Conservation (phyloP, 2,329 filamentous ascomycete genomes). For the Epichloe sp. region DNA sequence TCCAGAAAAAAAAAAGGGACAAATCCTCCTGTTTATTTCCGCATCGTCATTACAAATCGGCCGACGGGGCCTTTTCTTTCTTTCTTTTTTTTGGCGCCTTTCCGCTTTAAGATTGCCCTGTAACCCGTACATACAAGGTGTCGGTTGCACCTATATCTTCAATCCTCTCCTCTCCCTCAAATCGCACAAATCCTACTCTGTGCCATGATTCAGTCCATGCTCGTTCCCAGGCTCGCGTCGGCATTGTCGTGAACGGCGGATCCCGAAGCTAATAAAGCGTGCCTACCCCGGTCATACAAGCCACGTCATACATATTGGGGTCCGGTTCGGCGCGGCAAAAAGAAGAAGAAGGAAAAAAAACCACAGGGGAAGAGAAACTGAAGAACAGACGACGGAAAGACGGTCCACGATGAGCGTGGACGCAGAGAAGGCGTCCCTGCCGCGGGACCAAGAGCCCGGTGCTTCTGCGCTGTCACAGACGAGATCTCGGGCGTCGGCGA, state of each 20-base stretch:
- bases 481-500: neutral
- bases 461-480: neutral
- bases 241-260: neutral
- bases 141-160: no score
- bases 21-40: no score
- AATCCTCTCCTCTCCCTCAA: no score
- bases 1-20: no score
- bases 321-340: no score
- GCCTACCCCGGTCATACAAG: neutral
- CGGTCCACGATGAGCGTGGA: neutral
- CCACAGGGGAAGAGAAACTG: neutral
- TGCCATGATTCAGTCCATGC: no score
- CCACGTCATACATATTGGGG: neutral
- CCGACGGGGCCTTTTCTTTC: no score
- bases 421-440: slow-evolving; percentile 3
- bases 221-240: neutral
- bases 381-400: neutral
- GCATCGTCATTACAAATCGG: no score
- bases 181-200: no score
- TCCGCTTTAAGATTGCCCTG: no score
- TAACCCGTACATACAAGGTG: no score
- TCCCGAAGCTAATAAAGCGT: neutral
- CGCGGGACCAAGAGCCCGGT: neutral
- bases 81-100: no score
- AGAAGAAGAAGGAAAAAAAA: neutral